Percentiles rank a stretch among this genome's conserved stretches.
These are phyloP conservation scores for Alternaria novae-zelandiae DNA, from an alignment of 2,329 filamentous ascomycete genomes.

Conservation along the genomic window DNA sequence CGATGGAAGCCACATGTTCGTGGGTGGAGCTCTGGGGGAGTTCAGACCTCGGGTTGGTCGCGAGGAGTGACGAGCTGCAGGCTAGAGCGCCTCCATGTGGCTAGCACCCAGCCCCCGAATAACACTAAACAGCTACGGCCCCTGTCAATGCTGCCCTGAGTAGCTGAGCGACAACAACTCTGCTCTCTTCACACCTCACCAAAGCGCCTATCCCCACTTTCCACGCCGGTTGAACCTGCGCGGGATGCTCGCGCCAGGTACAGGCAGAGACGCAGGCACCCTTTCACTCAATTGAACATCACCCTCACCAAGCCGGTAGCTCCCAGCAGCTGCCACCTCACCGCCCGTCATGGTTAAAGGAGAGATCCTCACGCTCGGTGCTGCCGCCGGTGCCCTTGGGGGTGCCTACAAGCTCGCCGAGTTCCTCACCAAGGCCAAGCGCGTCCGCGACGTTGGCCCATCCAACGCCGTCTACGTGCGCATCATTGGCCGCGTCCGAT, in stretches of 20 bases:
- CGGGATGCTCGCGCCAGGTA: conserved; percentile 43
- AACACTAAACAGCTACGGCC: conserved; percentile 19
- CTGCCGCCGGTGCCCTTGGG: conserved; percentile 42
- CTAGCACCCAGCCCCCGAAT: conserved; percentile 24
- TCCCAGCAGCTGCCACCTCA: conserved; percentile 6
- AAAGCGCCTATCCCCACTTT: conserved; percentile 20
- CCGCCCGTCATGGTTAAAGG: conserved; percentile 40
- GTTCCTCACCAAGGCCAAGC: conserved; percentile 46
- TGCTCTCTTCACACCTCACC: conserved; percentile 26
- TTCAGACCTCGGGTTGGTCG: conserved; percentile 26
- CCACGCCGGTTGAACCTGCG: conserved; percentile 30
- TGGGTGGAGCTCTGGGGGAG: conserved; percentile 12
- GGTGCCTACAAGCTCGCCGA: conserved; percentile 49
- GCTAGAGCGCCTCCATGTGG: conserved; percentile 14
- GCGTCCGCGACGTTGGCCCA: conserved; percentile 45
- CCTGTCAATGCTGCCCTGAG: conserved; percentile 9
- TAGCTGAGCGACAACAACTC: conserved; percentile 14
- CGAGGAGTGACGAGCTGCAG: conserved; percentile 20
- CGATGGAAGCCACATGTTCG: conserved; percentile 8
- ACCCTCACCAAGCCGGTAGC: conserved; percentile 13
- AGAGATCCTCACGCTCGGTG: conserved; percentile 42
- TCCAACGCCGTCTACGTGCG: conserved; percentile 49
- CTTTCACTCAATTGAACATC: conserved; percentile 26
- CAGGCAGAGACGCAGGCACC: conserved; percentile 35
- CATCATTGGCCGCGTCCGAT: conserved; percentile 45